Evolutionary conservation across 208 protist genomes (phyloP).

Genomic region (Balamuthia mandrillaris): DNA sequence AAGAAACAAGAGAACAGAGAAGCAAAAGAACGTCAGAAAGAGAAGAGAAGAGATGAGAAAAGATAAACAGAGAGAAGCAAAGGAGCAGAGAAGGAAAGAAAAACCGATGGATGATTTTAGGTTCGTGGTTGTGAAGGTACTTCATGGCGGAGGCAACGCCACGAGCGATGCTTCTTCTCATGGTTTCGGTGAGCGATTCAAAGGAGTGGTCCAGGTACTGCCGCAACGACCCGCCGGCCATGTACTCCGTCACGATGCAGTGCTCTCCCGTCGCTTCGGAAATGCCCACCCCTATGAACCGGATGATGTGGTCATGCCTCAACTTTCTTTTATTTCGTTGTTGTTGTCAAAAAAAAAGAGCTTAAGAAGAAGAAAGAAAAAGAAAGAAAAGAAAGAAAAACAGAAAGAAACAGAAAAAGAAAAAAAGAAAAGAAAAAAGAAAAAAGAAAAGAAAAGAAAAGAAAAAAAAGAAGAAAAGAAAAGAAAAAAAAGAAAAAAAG

Average conservation of each 20-base stretch:
- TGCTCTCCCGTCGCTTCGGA: constrained; percentile 26
- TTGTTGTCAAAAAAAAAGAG: background rate
- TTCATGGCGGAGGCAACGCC: background rate
- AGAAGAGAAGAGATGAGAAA: background rate
- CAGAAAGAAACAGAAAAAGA: background rate
- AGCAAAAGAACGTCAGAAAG: too few species aligned
- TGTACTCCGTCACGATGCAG: constrained; percentile 36
- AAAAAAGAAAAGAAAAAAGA: background rate
- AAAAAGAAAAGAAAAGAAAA: background rate
- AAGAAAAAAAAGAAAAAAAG: background rate
- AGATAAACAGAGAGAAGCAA: background rate
- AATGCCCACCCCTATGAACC: constrained; percentile 22
- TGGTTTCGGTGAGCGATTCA: background rate
- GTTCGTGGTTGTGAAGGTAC: background rate
- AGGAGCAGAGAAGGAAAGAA: background rate
- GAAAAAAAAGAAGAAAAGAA: background rate
- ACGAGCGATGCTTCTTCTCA: background rate
- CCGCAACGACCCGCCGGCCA: constrained; percentile 27
- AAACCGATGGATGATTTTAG: constrained; percentile 10
- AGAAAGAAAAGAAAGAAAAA: background rate
- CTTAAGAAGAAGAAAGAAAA: background rate
- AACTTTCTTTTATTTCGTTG: background rate
- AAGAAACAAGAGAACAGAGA: background rate
- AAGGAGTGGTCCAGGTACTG: background rate
- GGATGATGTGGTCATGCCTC: constrained; percentile 15